These are phyloP conservation scores for Prunus persica DNA, from an alignment of 306 rosid species.

Conservation along the genomic window DNA sequence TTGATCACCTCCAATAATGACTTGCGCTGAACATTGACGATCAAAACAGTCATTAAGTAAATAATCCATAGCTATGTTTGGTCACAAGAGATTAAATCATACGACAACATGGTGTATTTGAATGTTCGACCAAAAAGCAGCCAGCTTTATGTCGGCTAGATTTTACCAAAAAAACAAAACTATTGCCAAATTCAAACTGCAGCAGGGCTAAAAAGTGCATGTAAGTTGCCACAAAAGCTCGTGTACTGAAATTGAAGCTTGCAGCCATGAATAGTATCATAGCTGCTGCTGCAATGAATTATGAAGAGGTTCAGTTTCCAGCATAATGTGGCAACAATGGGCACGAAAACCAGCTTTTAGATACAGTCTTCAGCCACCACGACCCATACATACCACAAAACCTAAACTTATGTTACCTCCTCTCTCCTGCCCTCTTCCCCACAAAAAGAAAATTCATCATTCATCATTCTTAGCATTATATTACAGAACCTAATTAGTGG, in stretches of 20 bases:
- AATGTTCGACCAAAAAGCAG: background rate
- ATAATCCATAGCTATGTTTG: background rate
- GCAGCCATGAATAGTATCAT: background rate
- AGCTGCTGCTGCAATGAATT: background rate
- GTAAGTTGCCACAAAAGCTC: background rate
- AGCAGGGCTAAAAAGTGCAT: background rate
- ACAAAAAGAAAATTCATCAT: background rate
- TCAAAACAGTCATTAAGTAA: background rate
- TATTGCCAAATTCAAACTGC: background rate
- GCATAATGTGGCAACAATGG: background rate
- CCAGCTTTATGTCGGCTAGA: background rate
- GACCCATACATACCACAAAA: background rate
- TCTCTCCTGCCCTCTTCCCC: background rate
- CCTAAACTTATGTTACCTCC: background rate
- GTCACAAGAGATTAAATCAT: background rate
- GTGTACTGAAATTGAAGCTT: background rate
- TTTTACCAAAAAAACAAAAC: background rate
- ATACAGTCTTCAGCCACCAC: background rate
- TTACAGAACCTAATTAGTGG: background rate
- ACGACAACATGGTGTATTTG: background rate
- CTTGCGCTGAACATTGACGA: constrained; percentile 60
- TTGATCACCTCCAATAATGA: constrained; percentile 81
- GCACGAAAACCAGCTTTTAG: background rate
- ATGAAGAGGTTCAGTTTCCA: background rate
- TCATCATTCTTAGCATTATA: background rate